Base-by-base conservation (phyloP, 192 early-diverging fungal species). In the Linnemannia hyalina region DNA sequence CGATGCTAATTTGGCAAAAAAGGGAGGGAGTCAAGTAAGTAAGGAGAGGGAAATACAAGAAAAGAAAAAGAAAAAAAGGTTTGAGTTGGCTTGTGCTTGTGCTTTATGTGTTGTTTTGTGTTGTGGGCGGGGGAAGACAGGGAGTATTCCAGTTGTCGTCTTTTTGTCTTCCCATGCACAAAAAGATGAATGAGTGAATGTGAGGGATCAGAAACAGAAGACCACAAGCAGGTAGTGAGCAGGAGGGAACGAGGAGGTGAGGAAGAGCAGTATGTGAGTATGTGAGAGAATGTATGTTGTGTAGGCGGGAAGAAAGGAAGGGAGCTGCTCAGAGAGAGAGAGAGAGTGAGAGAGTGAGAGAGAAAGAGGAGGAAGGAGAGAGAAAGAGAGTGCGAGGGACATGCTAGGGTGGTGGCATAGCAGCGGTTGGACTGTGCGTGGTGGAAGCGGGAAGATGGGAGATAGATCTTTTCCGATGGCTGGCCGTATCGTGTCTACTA, bases 11-110 rank as follows among this genome's bases (percentile, higher is more conserved):
- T 71, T 38, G 35, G 15, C 15, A 52, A 18, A 40, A 71, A 42
- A 22, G 22, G 36, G 20, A 22, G 36, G 38, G 18, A 6, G 35
- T 35, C 35, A 35, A 18, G 40, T 4, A 70, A 18, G n/a, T 23
- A n/a, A 40, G 42, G 20, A 11, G 11, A 32, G 11, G 26, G 60
- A 15, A 13, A 13, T 2, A 65, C 23, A 9, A 26, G 7, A 23
- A 26, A 26, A 60, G n/a, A 0, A 60, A 65, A 11, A 13, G 6
- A 65, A 65, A 32, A 65, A 65, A 65, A 65, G 60, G 60, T 65
- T 65, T 65, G 60, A 65, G 60, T 65, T 65, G 60, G 60, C 60
- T 65, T 65, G 60, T 65, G 60, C 60, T 26, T 57, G 13, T 26
- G n/a, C 26, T 26, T 8, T 65, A 35, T 65, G 60, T n/a, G n/a